Evolutionary conservation across 2,329 filamentous ascomycete species (phyloP), one percentile per base, ranked within the genome.

Genomic region (Exophiala phaeomuriformis): DNA sequence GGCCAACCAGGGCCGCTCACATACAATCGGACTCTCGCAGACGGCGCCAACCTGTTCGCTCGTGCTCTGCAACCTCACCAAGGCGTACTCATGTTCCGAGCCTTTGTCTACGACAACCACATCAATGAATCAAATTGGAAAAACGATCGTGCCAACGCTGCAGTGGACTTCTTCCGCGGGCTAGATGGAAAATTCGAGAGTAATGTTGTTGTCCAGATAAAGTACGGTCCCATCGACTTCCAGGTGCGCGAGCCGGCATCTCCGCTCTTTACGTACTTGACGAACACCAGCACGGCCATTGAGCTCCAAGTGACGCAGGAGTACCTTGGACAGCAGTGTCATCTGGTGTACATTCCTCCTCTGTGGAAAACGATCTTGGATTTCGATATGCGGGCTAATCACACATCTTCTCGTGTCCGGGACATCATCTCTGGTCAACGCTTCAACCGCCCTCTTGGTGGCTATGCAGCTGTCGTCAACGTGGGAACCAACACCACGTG

Each of bases 141-240:
- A 47, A 77, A 77, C 1, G 85, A 88, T 64, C 78, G 85, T 1
- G 85, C 84, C 1, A 86, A 86, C 51, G 84, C 83, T 0, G 83
- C 82, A 0, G 81, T 86, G 0, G 73, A 87, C 1, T 85, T 79
- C 67, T 87, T 88, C 66, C 71, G 79, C 10, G 72, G 74, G 0
- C 74, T 87, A 0, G 84, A 88, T 61, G 78, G 75, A 3, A 66
- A 82, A 55, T 88, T 88, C 52, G 80, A 84, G 27, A 80, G 83
- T 43, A 88, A 88, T 44, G 83, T 87, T 0, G 75, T 88, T 0
- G 75, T 88, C 2, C 84, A 88, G 64, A 82, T 88, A 67, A 88
- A 88, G 67, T 86, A 84, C 57, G 84, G 85, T 0, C 83, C 84
- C 0, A 87, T 87, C 55, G 84, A 88, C 64, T 87, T 88, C 66